Evolutionary conservation across 2,329 filamentous ascomycete genomes (phyloP).

Genomic region (Penicillium crustosum): DNA sequence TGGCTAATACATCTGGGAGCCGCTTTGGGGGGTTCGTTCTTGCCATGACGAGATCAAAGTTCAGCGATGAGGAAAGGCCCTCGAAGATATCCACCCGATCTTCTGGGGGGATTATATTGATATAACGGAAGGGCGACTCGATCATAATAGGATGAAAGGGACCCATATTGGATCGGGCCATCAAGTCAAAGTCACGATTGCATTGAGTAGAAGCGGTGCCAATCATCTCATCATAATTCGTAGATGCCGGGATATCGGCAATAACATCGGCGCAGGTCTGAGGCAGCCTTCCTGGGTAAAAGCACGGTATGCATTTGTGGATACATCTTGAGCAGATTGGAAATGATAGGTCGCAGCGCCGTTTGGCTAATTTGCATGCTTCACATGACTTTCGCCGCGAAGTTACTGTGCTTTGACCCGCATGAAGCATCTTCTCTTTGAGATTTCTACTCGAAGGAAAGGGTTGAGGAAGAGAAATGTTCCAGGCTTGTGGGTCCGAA

Average conservation of each 20-base stretch:
- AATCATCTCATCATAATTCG: background rate
- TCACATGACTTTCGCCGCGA: conserved; percentile 56
- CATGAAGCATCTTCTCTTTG: background rate
- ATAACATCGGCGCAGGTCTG: background rate
- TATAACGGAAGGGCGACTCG: background rate
- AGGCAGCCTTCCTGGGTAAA: conserved; percentile 43
- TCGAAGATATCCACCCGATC: background rate
- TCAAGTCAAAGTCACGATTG: background rate
- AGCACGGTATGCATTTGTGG: conserved; percentile 50
- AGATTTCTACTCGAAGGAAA: background rate
- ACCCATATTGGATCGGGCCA: background rate
- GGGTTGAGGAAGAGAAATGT: background rate
- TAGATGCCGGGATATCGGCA: background rate
- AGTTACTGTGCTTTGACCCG: conserved; percentile 34
- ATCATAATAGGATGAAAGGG: background rate
- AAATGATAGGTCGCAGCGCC: conserved; percentile 55
- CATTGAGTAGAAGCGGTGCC: background rate
- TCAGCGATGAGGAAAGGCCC: background rate
- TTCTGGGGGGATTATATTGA: background rate
- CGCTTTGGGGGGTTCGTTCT: conserved; percentile 9
- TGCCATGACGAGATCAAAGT: background rate
- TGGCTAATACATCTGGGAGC: conserved; percentile 25
- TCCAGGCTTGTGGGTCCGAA: background rate
- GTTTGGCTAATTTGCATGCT: conserved; percentile 58
- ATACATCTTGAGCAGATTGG: conserved; percentile 56